Evolutionary conservation across 768 basidiomycete genomes (phyloP).

Genomic region (Pleurotus giganteus): DNA sequence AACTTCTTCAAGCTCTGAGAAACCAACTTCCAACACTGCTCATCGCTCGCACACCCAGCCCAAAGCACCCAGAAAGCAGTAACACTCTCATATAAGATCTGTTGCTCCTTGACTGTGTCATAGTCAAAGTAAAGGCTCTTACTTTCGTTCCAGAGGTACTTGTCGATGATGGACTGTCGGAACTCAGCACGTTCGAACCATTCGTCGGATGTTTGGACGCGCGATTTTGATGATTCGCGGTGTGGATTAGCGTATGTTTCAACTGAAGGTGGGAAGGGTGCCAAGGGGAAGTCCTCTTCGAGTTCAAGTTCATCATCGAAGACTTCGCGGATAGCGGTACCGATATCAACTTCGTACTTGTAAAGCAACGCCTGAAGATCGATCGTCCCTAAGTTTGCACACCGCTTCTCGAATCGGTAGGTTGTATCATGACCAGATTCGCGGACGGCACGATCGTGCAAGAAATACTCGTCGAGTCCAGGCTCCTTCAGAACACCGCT

Average conservation of each 20-base stretch:
- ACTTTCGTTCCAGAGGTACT: constrained; percentile 96
- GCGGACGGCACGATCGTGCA: constrained; percentile 94
- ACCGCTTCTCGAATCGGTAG: constrained; percentile 96
- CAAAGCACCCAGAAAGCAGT: constrained; percentile 96
- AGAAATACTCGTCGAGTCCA: constrained; percentile 92
- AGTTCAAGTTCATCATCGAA: constrained; percentile 91
- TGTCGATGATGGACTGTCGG: constrained; percentile 84
- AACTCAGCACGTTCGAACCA: constrained; percentile 92
- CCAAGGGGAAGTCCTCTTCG: constrained; percentile 87
- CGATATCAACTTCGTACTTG: constrained; percentile 99
- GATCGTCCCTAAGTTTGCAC: constrained; percentile 94
- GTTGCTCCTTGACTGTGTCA: constrained; percentile 87
- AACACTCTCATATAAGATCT: constrained; percentile 95
- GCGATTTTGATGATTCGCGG: constrained; percentile 56
- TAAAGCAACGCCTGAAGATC: constrained; percentile 94
- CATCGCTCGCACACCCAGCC: constrained; percentile 96
- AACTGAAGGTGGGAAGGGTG: constrained; percentile 86
- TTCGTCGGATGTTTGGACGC: constrained; percentile 75
- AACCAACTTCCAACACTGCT: constrained; percentile 93
- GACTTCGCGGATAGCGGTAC: constrained; percentile 93
- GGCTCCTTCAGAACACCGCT: constrained; percentile 81
- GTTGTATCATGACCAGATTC: constrained; percentile 97
- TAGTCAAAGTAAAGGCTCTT: constrained; percentile 95
- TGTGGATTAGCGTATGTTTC: constrained; percentile 64
- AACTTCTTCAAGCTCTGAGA: constrained; percentile 90